Conservation (phyloP, 768 basidiomycete species). For the Leccinum subtestaceum region DNA sequence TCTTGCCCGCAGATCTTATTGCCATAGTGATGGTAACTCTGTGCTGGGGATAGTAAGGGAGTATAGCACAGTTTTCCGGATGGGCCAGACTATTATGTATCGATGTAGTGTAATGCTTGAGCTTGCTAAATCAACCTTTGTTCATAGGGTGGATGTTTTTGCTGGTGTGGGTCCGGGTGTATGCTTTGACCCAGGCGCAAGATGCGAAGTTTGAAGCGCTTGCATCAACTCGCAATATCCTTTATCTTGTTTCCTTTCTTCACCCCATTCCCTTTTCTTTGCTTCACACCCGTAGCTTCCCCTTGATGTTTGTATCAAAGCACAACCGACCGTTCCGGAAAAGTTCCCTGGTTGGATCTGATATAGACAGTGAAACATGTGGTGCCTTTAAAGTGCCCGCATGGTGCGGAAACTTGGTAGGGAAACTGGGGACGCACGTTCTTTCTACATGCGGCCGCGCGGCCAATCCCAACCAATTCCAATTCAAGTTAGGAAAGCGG, state of each 20-base stretch:
- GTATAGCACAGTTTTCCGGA: neutral
- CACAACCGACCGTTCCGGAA: too few relatives aligned
- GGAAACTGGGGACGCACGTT: neutral
- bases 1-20: slow-evolving; percentile 20
- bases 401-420: too few relatives aligned
- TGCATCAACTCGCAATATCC: too few relatives aligned
- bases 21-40: slow-evolving; percentile 13
- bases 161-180: neutral
- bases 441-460: neutral
- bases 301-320: neutral
- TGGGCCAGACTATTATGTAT: neutral
- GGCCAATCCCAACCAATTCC: neutral
- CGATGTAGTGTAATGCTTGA: neutral
- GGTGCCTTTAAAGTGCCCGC: neutral
- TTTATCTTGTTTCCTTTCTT: too few relatives aligned
- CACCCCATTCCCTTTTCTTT: neutral
- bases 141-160: neutral
- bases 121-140: neutral
- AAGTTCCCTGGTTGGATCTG: neutral
- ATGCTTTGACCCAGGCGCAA: neutral
- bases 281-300: too few relatives aligned
- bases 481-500: neutral
- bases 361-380: too few relatives aligned
- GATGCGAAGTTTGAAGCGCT: neutral
- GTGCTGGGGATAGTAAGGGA: neutral